Percentiles rank a stretch among this genome's conserved stretches.
Conservation (phyloP, 805 yeast species). For the Pichia heedii region DNA sequence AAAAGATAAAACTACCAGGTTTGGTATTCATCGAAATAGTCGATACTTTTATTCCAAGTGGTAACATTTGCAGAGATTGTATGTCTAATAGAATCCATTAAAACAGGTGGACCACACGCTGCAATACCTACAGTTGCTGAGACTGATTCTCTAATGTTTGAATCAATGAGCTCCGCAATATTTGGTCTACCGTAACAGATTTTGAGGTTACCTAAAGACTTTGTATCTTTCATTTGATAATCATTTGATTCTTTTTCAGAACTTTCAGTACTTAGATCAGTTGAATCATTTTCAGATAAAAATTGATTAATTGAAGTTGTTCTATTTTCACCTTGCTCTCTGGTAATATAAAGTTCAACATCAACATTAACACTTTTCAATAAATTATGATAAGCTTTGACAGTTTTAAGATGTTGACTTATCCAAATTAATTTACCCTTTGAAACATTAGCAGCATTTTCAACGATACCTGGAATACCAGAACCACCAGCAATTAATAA, state of each 20-base stretch:
- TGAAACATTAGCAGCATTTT: constrained; percentile 28
- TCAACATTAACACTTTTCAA: constrained; percentile 23
- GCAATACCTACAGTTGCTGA: constrained; percentile 29
- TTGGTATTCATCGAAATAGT: constrained; percentile 7
- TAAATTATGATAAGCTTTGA: constrained; percentile 32
- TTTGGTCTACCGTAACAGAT: constrained; percentile 31
- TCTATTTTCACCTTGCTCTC: constrained; percentile 15
- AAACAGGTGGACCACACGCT: constrained; percentile 39
- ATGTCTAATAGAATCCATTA: constrained; percentile 16
- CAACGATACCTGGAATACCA: constrained; percentile 52
- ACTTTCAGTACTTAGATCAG: constrained; percentile 2
- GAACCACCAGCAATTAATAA: constrained; percentile 61
- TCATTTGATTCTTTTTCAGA: background rate
- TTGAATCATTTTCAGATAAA: background rate
- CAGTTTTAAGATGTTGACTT: constrained; percentile 37
- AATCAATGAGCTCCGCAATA: constrained; percentile 26
- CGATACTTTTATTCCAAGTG: constrained; percentile 5
- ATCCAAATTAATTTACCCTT: constrained; percentile 50
- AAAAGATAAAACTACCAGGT: constrained; percentile 1
- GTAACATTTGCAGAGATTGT: background rate
- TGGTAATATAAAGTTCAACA: constrained; percentile 31
- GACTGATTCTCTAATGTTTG: constrained; percentile 27
- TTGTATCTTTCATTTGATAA: background rate
- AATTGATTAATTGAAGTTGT: background rate
- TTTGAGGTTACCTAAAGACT: background rate